Evolutionary conservation across 2,329 filamentous ascomycete species (phyloP).

Genomic region (Fusarium sp.): DNA sequence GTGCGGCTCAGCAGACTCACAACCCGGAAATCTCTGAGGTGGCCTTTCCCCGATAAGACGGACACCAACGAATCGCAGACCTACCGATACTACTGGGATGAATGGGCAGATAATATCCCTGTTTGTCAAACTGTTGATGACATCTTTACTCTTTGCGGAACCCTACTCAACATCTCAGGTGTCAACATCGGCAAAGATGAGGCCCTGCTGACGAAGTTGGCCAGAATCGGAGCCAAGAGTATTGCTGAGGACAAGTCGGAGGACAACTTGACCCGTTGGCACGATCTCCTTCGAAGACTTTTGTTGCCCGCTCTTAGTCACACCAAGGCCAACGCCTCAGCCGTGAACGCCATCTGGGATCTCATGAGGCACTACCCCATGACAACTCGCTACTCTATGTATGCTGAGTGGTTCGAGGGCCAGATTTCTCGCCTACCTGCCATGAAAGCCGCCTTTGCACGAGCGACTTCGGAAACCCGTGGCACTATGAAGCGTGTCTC

Average conservation of each 20-base stretch:
- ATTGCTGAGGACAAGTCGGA: constrained; percentile 77
- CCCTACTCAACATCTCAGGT: constrained; percentile 86
- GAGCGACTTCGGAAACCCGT: constrained; percentile 82
- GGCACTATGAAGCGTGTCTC: constrained; percentile 91
- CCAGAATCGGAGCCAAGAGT: constrained; percentile 85
- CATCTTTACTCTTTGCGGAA: constrained; percentile 86
- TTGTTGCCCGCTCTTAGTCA: constrained; percentile 91
- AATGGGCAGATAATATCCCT: constrained; percentile 94
- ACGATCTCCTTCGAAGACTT: constrained; percentile 83
- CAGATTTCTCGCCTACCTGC: constrained; percentile 80
- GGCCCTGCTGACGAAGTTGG: constrained; percentile 80
- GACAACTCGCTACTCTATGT: constrained; percentile 84
- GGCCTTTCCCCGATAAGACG: constrained; percentile 84
- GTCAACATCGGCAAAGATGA: constrained; percentile 90
- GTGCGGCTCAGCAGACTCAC: constrained; percentile 71
- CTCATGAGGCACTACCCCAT: constrained; percentile 84
- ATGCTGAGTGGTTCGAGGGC: constrained; percentile 92
- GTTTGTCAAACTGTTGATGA: constrained; percentile 92
- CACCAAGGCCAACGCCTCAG: constrained; percentile 84
- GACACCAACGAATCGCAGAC: constrained; percentile 81
- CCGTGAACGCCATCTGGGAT: constrained; percentile 88
- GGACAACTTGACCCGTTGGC: constrained; percentile 82
- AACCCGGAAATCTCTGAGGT: constrained; percentile 78
- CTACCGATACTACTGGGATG: constrained; percentile 97
- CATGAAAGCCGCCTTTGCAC: constrained; percentile 82